Evolutionary conservation across 2,329 filamentous ascomycete species (phyloP).

Genomic region (Whalleya microplaca): DNA sequence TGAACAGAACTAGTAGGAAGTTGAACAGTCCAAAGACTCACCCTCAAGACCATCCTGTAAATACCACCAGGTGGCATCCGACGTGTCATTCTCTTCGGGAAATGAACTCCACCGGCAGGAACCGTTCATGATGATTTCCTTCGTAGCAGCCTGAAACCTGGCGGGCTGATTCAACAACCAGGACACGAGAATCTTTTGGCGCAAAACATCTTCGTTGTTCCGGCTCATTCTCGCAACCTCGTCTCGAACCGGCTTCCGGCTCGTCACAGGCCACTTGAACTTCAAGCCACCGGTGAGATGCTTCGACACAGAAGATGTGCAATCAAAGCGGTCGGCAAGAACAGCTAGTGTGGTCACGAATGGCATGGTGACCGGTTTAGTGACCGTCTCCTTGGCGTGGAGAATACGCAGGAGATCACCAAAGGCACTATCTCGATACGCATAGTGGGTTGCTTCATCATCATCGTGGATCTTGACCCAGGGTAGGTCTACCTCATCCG

Average conservation of each 20-base stretch:
- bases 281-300: slow-evolving; percentile 55
- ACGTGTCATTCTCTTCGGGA: slow-evolving; percentile 31
- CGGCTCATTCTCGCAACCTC: slow-evolving; percentile 38
- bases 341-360: slow-evolving; percentile 71
- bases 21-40: slow-evolving; percentile 37
- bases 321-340: slow-evolving; percentile 75
- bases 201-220: slow-evolving; percentile 65
- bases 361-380: slow-evolving; percentile 55
- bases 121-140: slow-evolving; percentile 68
- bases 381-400: slow-evolving; percentile 55
- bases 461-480: slow-evolving; percentile 67
- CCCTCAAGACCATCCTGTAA: slow-evolving; percentile 70
- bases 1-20: background rate
- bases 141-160: slow-evolving; percentile 64
- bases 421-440: slow-evolving; percentile 64
- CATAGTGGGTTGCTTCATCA: slow-evolving; percentile 66
- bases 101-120: slow-evolving; percentile 60
- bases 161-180: slow-evolving; percentile 66
- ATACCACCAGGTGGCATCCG: slow-evolving; percentile 68
- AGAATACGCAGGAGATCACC: slow-evolving; percentile 70
- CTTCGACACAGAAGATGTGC: slow-evolving; percentile 56
- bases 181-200: slow-evolving; percentile 71
- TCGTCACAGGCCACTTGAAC: slow-evolving; percentile 59
- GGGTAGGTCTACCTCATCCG: slow-evolving; percentile 59
- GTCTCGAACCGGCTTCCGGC: slow-evolving; percentile 40